Base-by-base conservation (phyloP, 371 early-diverging fungal species). In the Antonospora locustae region DNA sequence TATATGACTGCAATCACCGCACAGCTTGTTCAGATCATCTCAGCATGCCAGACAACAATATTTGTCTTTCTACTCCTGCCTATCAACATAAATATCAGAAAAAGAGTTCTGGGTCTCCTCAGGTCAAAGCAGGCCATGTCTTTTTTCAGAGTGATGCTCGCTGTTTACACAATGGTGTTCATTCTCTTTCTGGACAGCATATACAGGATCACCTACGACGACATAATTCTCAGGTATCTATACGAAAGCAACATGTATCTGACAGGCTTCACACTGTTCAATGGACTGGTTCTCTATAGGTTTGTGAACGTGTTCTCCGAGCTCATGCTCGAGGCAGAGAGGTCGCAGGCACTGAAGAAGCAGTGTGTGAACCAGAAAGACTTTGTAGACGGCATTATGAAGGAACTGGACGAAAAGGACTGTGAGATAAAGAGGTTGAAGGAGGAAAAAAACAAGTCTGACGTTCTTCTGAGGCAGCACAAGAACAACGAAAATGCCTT, bases 401-500 rank as follows among this genome's bases (percentile, higher is more conserved):
- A 48, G 9, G 50, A 41, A 20, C 30, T 43, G 19, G 38, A 50
- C 16, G 47, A 54, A 14, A 47, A 45, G 19, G 27, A 55, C 6
- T 40, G 20, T 5, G 46, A 61, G 14, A 44, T 56, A 0, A 50
- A 29, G 9, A 23, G 44, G 3, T 40, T 61, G 24, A 60, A 50
- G 0, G 50, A 60, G 23, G 29, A 29, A 17, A 34, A 61, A 7
- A 20, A 45, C 12, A 37, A 36, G 20, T 9, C 34, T 1, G 41
- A 47, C 7, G 43, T 56, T 1, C 11, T 56, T 14, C 49, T 52
- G 11, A 51, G 41, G 25, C 58, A 66, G 30, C 38, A 43, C 40
- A 49, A 49, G n/a, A 52, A 59, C 28, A 66, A 66, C 38, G 39
- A 61, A 43, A 53, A 56, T 16, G 58, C 52, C 30, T 66, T 61